Evolutionary conservation across 352 stramenopile genomes (phyloP), one percentile per base, ranked within the genome.

Genomic region (Phytophthora fragariaefolia): DNA sequence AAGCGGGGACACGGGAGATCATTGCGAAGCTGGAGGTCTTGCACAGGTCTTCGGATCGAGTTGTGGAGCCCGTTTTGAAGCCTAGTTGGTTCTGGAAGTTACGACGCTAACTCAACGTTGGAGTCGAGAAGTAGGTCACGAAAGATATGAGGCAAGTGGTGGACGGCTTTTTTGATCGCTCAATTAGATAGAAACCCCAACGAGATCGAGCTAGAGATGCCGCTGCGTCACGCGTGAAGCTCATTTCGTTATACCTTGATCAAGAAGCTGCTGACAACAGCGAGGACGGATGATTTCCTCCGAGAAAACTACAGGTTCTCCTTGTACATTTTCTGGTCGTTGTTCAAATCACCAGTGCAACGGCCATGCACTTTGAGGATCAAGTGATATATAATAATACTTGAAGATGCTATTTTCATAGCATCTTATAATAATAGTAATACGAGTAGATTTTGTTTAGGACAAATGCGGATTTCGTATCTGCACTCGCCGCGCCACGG

Each of bases 331-430:
- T 95, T 45, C 75, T 92, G 17, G 72, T 81, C 15, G 80, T 83
- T 32, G 85, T 86, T 2, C 70, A 80, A 22, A 86, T 91, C 65
- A 93, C 87, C 0, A 95, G n/a, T n/a, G n/a, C n/a, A n/a, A n/a
- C n/a, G n/a, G n/a, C n/a, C n/a, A n/a, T n/a, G n/a, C n/a, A n/a
- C n/a, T n/a, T n/a, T n/a, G n/a, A n/a, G n/a, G n/a, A n/a, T n/a
- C n/a, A n/a, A n/a, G n/a, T n/a, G n/a, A n/a, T n/a, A n/a, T n/a
- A n/a, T n/a, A n/a, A n/a, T n/a, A n/a, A n/a, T n/a, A n/a, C n/a
- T n/a, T n/a, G n/a, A n/a, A n/a, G n/a, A n/a, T n/a, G n/a, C n/a
- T n/a, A n/a, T n/a, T n/a, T n/a, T n/a, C n/a, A n/a, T n/a, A n/a
- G n/a, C n/a, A n/a, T n/a, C n/a, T n/a, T n/a, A n/a, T n/a, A n/a